A percentile compares a stretch with the other conserved stretches of the same genome.
Evolutionary conservation across 495 filamentous ascomycete species (phyloP).

Genomic region (Xylaria cubensis): DNA sequence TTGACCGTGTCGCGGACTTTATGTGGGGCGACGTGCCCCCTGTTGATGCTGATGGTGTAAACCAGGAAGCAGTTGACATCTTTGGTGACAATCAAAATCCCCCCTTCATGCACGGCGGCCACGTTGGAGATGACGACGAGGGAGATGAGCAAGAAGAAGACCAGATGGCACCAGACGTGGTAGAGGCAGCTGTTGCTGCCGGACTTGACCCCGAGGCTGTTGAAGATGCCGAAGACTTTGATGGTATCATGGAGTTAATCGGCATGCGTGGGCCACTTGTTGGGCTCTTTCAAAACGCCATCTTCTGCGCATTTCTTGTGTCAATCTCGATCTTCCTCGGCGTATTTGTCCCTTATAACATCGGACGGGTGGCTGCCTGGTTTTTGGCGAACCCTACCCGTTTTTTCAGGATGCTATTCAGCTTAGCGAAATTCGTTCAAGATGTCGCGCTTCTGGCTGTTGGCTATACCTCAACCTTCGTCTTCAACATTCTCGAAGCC

Average conservation of each 20-base stretch:
- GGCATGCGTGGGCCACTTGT: conserved; percentile 94
- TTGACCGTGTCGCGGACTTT: conserved; percentile 53
- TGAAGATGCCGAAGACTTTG: conserved; percentile 95
- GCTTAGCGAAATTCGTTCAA: conserved; percentile 70
- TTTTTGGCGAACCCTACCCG: conserved; percentile 79
- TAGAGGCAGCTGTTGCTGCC: conserved; percentile 49
- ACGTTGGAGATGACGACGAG: conserved; percentile 33
- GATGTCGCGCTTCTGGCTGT: conserved; percentile 51
- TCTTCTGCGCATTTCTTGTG: conserved; percentile 91
- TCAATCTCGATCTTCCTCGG: conserved; percentile 82
- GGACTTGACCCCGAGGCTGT: conserved; percentile 56
- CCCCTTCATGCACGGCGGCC: conserved; percentile 34
- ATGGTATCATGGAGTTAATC: conserved; percentile 94
- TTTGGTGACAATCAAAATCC: conserved; percentile 50
- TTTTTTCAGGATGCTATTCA: conserved; percentile 72
- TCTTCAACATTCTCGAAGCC: conserved; percentile 35
- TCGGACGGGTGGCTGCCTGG: conserved; percentile 82
- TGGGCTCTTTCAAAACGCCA: conserved; percentile 89
- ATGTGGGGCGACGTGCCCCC: conserved; percentile 50
- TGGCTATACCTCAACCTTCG: conserved; percentile 40
- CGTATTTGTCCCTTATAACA: conserved; percentile 89
- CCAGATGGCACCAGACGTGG: conserved; percentile 43
- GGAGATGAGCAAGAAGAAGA: conserved; percentile 38
- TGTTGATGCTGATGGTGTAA: conserved; percentile 37
- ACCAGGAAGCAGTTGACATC: conserved; percentile 48